phyloP scores from a whole-genome alignment of 148 eudicot species.

The Heliamphora exappendiculata region DNA sequence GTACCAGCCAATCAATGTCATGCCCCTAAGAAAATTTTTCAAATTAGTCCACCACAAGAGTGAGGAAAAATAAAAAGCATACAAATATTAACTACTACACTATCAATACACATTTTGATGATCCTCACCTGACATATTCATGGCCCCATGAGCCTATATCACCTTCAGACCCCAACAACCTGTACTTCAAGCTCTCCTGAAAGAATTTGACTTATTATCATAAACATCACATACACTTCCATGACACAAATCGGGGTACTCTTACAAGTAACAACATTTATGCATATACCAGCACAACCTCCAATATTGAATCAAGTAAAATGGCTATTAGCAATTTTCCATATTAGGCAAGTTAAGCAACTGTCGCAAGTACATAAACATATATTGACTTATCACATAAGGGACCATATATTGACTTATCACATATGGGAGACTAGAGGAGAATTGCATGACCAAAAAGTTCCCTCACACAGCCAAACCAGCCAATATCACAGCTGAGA shows the following conservation, averaged over 20 bases:
- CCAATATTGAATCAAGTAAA: neutral
- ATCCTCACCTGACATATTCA: conserved; percentile 81
- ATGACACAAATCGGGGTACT: neutral
- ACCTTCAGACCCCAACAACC: conserved; percentile 82
- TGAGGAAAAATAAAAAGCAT: neutral
- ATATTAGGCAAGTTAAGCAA: neutral
- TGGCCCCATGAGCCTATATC: conserved; percentile 99
- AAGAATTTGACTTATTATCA: conserved; percentile 2
- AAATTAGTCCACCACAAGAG: neutral
- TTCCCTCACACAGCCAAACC: neutral
- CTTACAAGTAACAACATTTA: neutral
- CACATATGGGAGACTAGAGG: neutral
- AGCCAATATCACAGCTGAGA: neutral
- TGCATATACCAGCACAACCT: neutral
- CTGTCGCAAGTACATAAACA: neutral
- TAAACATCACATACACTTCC: neutral
- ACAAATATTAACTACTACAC: neutral
- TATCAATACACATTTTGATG: neutral
- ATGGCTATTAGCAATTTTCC: neutral
- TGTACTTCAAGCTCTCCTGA: conserved; percentile 93
- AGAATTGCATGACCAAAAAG: neutral
- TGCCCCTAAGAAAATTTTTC: neutral
- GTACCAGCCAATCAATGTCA: neutral
- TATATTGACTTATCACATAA: neutral
- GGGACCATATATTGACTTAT: no score